phyloP scores from a whole-genome alignment of 2,329 filamentous ascomycete genomes.

The Sodiomyces alkalinus region DNA sequence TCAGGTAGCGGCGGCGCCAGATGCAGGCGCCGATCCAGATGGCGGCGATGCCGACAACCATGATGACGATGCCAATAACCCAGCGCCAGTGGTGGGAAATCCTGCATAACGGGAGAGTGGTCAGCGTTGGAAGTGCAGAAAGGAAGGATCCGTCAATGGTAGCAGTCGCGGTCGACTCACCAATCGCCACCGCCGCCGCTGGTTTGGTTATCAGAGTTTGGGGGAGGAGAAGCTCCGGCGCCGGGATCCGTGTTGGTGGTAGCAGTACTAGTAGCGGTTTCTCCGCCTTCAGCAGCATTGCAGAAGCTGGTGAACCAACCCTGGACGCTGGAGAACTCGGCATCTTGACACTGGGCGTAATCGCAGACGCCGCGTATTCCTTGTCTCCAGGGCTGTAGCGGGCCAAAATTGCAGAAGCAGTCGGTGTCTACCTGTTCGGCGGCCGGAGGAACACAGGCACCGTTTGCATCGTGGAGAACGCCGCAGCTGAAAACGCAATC shows the following conservation, averaged over 20 bases:
- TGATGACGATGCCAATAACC: conserved; percentile 66
- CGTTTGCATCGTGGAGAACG: conserved; percentile 53
- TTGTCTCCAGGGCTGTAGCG: conserved; percentile 28
- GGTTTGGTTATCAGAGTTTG: background rate
- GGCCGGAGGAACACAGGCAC: conserved; percentile 49
- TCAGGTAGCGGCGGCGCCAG: conserved; percentile 59
- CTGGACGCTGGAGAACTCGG: conserved; percentile 39
- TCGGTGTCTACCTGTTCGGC: conserved; percentile 30
- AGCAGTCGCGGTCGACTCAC: conserved; percentile 19
- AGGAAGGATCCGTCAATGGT: conserved; percentile 1
- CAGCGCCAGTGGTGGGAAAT: conserved; percentile 58
- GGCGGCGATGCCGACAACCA: conserved; percentile 51
- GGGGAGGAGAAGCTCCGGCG: conserved; percentile 1
- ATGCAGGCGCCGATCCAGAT: conserved; percentile 55
- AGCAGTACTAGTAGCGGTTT: too few species aligned
- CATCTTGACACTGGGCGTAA: conserved; percentile 31
- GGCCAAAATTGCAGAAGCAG: conserved; percentile 58
- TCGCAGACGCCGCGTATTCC: conserved; percentile 44
- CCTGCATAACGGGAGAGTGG: conserved; percentile 35
- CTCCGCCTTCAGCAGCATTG: conserved; percentile 23
- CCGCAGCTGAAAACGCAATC: conserved; percentile 45
- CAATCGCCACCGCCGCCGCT: conserved; percentile 25
- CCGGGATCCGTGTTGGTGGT: conserved; percentile 9
- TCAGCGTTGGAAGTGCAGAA: too few species aligned
- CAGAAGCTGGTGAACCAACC: conserved; percentile 60